A percentile compares a stretch with the other conserved stretches of the same genome.
phyloP scores from a whole-genome alignment of 768 basidiomycete genomes.

The Mycena venus region DNA sequence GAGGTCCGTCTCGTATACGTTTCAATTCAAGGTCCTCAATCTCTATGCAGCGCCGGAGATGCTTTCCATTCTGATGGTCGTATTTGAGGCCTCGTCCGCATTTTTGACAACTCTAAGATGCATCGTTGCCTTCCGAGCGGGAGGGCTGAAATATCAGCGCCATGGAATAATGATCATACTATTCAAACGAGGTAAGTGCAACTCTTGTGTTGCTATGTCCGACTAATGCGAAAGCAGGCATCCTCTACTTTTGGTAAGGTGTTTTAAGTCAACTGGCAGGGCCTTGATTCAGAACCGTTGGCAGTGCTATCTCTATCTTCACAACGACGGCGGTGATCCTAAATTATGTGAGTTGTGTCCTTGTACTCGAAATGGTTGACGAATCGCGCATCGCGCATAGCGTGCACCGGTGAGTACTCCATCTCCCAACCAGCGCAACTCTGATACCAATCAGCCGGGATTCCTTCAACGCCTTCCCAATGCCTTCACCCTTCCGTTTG shows the following conservation, averaged over 20 bases:
- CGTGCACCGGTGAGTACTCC: slow-evolving; percentile 35
- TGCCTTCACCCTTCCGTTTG: slow-evolving; percentile 43
- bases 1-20: not conserved
- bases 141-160: slow-evolving; percentile 29
- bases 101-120: slow-evolving; percentile 41
- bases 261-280: not conserved
- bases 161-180: slow-evolving; percentile 38
- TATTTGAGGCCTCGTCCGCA: slow-evolving; percentile 42
- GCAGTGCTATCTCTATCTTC: slow-evolving; percentile 39
- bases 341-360: slow-evolving; percentile 36
- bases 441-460: slow-evolving; percentile 32
- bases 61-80: slow-evolving; percentile 44
- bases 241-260: slow-evolving; percentile 44
- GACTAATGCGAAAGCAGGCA: slow-evolving; percentile 27
- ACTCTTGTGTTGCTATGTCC: not conserved
- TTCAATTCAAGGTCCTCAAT: not conserved
- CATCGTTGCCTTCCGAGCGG: slow-evolving; percentile 37
- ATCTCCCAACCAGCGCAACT: not conserved
- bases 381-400: slow-evolving; percentile 8
- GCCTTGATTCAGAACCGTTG: not conserved
- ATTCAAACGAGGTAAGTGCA: slow-evolving; percentile 41
- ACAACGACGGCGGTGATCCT: slow-evolving; percentile 41
- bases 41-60: slow-evolving; percentile 36
- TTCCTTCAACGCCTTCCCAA: slow-evolving; percentile 45
- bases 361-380: not conserved